Conservation (phyloP, 495 filamentous ascomycete species). For the Trichodelitschia bisporula region DNA sequence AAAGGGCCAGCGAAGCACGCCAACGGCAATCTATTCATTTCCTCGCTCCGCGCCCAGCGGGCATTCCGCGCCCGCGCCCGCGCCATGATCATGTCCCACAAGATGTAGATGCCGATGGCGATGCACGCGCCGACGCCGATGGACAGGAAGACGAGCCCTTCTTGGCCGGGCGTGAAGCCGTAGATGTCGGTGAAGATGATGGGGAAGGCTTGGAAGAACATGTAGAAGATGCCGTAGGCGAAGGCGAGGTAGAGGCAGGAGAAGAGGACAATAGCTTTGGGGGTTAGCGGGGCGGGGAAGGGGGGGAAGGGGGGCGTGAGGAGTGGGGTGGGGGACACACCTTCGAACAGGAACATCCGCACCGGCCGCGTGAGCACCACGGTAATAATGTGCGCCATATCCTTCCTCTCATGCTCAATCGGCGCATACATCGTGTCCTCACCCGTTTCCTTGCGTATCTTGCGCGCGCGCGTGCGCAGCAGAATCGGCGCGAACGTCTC, state of each 20-base stretch:
- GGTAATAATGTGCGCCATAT: conserved; percentile 15
- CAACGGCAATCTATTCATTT: conserved; percentile 38
- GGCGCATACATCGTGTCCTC: conserved; percentile 14
- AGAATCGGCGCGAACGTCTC: conserved; percentile 40
- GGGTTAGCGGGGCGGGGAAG: no score
- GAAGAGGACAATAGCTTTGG: conserved; percentile 31
- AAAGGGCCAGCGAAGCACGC: conserved; percentile 40
- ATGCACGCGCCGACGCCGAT: conserved; percentile 18
- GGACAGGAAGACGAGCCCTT: conserved; percentile 13
- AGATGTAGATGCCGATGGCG: conserved; percentile 22
- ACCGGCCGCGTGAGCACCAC: conserved; percentile 24
- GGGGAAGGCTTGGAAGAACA: conserved; percentile 32
- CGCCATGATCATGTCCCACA: conserved; percentile 29
- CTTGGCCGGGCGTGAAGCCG: conserved; percentile 14
- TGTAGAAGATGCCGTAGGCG: conserved; percentile 52
- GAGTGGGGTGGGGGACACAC: neutral
- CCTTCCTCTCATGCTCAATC: conserved; percentile 19
- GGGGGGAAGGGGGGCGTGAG: no score
- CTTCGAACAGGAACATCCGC: conserved; percentile 28
- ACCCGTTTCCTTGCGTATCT: conserved; percentile 22
- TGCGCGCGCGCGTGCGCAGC: conserved; percentile 26
- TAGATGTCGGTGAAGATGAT: conserved; percentile 9
- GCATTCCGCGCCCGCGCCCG: conserved; percentile 16
- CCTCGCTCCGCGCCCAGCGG: conserved; percentile 24
- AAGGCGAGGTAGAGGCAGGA: conserved; percentile 43